phyloP scores from a whole-genome alignment of 2,329 filamentous ascomycete species.

The Phialocephala sp. region DNA sequence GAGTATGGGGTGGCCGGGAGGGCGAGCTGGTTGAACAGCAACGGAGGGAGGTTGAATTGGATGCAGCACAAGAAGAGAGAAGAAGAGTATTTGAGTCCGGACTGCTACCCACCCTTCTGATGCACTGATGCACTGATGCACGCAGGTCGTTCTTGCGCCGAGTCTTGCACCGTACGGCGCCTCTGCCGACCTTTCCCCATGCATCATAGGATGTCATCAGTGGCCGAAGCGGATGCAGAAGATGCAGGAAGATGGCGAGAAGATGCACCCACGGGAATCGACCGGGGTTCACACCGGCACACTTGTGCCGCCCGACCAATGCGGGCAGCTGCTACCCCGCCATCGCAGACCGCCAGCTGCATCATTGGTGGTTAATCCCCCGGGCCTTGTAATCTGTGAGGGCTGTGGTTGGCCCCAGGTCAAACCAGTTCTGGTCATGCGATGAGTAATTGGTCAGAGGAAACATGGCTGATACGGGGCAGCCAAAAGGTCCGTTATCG shows the following conservation, averaged over 20 bases:
- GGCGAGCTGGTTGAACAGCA: slow-evolving; percentile 6
- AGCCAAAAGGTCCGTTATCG: slow-evolving; percentile 22
- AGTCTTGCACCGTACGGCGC: background rate
- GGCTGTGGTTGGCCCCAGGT: background rate
- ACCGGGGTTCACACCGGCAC: slow-evolving; percentile 8
- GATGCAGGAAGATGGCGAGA: slow-evolving; percentile 7
- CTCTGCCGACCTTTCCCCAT: background rate
- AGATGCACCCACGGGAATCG: background rate
- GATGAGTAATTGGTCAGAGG: background rate
- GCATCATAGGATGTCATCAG: background rate
- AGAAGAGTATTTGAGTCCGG: slow-evolving; percentile 13
- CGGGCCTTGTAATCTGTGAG: background rate
- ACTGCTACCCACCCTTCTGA: background rate
- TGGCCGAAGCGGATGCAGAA: slow-evolving; percentile 12
- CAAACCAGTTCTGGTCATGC: background rate
- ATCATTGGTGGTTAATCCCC: slow-evolving; percentile 16
- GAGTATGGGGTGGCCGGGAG: background rate
- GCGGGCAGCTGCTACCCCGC: slow-evolving; percentile 17
- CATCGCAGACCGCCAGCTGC: background rate
- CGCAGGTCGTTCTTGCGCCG: too few species aligned
- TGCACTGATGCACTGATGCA: too few species aligned
- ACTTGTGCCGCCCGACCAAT: slow-evolving; percentile 14
- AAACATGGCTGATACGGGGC: background rate
- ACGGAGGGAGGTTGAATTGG: background rate
- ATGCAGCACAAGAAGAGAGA: slow-evolving; percentile 6